Evolutionary conservation across 192 early-diverging fungal genomes (phyloP).

Genomic region (Coemansia sp.): DNA sequence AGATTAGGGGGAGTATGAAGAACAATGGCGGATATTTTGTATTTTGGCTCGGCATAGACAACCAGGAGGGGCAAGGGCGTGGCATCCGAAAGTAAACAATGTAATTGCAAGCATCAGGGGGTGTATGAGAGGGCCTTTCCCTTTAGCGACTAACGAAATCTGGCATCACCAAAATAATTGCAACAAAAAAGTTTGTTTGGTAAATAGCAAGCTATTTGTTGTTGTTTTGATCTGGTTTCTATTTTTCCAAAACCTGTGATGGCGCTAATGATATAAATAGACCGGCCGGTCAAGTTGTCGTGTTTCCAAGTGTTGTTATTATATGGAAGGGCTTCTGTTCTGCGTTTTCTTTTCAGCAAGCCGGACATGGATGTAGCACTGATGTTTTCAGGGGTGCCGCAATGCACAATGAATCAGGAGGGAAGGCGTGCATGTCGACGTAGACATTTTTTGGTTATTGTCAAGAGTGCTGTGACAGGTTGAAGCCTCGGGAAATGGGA

Average conservation of each 20-base stretch:
- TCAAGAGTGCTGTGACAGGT: not conserved
- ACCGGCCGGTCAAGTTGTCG: not conserved
- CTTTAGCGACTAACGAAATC: not conserved
- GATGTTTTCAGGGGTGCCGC: not conserved
- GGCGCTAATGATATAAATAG: slow-evolving; percentile 7
- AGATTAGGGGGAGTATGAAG: slow-evolving; percentile 9
- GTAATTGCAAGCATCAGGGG: slow-evolving; percentile 4
- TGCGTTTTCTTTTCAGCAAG: not conserved
- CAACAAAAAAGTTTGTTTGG: not conserved
- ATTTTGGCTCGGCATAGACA: slow-evolving; percentile 9
- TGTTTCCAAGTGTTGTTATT: not conserved
- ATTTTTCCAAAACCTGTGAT: not conserved
- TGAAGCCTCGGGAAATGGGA: not conserved
- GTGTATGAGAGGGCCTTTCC: not conserved
- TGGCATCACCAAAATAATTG: not conserved
- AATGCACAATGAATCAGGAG: slow-evolving; percentile 4
- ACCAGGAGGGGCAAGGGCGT: not conserved
- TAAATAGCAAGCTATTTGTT: not conserved
- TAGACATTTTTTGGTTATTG: not conserved
- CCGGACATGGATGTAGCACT: not conserved
- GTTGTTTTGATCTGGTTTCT: not conserved
- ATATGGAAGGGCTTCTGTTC: not conserved
- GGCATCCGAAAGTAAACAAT: not conserved
- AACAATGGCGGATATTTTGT: slow-evolving; percentile 13
- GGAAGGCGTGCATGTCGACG: not conserved